Percentiles rank a stretch among this genome's conserved stretches.
Conservation (phyloP, 768 basidiomycete genomes). For the Pulveroboletus sp. region DNA sequence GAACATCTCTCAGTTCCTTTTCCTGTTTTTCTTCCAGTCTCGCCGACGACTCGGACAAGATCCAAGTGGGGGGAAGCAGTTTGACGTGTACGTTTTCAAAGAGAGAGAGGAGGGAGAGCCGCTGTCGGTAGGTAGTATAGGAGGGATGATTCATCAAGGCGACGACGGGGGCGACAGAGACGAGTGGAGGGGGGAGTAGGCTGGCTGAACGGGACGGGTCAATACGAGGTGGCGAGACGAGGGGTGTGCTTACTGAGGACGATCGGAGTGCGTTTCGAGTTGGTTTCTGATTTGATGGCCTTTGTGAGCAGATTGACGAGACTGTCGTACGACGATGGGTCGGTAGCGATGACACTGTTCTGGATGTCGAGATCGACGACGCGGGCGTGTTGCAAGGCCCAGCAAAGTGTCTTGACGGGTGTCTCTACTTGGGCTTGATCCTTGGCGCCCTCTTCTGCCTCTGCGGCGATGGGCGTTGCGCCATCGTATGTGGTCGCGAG, state of each 20-base stretch:
- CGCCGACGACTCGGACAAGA: conserved; percentile 43
- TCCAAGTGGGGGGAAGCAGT: conserved; percentile 76
- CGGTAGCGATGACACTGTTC: conserved; percentile 43
- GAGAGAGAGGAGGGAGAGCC: conserved; percentile 70
- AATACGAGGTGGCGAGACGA: not conserved
- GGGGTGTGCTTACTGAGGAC: conserved; percentile 51
- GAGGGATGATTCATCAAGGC: conserved; percentile 76
- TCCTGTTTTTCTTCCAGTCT: conserved; percentile 34
- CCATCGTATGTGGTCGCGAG: conserved; percentile 57
- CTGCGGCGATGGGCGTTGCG: conserved; percentile 37
- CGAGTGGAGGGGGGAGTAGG: conserved; percentile 75
- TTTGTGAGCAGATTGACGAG: conserved; percentile 73
- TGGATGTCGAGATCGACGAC: conserved; percentile 73
- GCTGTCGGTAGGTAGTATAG: conserved; percentile 71
- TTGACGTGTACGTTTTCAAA: conserved; percentile 71
- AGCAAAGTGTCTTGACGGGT: conserved; percentile 54
- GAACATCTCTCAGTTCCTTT: conserved; percentile 51
- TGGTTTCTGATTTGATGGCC: conserved; percentile 36
- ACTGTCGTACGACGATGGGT: conserved; percentile 55
- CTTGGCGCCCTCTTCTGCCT: conserved; percentile 15
- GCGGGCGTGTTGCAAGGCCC: conserved; percentile 62
- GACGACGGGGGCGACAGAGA: conserved; percentile 67
- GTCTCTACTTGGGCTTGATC: conserved; percentile 29
- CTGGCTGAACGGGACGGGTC: conserved; percentile 50
- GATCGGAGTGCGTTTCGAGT: conserved; percentile 48